phyloP scores from a whole-genome alignment of 768 basidiomycete species.

The Butyriboletus loyo region DNA sequence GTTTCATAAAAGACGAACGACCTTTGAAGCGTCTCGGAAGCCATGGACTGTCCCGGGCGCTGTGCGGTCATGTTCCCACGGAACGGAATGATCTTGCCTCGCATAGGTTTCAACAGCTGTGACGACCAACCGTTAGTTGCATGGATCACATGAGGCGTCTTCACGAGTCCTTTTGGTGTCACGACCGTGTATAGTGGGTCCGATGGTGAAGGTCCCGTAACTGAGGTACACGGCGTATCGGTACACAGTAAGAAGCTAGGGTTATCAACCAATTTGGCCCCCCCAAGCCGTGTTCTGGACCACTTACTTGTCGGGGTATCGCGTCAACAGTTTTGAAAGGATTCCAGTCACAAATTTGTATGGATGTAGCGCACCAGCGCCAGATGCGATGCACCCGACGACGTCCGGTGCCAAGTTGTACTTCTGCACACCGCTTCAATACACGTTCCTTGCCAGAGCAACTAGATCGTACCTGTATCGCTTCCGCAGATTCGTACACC shows the following conservation, averaged over 20 bases:
- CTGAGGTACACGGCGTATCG: slow-evolving; percentile 58
- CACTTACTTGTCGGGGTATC: slow-evolving; percentile 46
- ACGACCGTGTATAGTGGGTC: slow-evolving; percentile 46
- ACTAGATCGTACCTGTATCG: slow-evolving; percentile 25
- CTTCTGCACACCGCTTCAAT: slow-evolving; percentile 33
- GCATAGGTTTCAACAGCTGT: slow-evolving; percentile 63
- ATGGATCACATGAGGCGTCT: slow-evolving; percentile 66
- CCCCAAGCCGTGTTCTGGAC: neutral
- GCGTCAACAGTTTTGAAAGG: slow-evolving; percentile 47
- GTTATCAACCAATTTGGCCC: neutral
- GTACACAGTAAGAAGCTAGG: slow-evolving; percentile 57
- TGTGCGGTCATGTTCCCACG: slow-evolving; percentile 66
- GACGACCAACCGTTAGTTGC: slow-evolving; percentile 84
- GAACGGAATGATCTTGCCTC: slow-evolving; percentile 59
- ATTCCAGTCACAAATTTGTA: slow-evolving; percentile 69
- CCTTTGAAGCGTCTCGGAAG: slow-evolving; percentile 39
- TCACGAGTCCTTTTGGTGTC: slow-evolving; percentile 60
- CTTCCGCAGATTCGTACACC: slow-evolving; percentile 34
- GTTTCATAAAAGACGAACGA: slow-evolving; percentile 58
- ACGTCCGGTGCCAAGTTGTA: slow-evolving; percentile 44
- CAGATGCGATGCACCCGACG: slow-evolving; percentile 50
- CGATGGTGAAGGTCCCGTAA: slow-evolving; percentile 32
- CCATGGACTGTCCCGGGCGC: slow-evolving; percentile 40
- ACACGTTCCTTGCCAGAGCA: neutral
- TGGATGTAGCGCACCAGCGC: slow-evolving; percentile 64